A percentile compares a stretch with the other conserved stretches of the same genome.
phyloP scores from a whole-genome alignment of 768 basidiomycete genomes.

The Antrodiella citrinella region DNA sequence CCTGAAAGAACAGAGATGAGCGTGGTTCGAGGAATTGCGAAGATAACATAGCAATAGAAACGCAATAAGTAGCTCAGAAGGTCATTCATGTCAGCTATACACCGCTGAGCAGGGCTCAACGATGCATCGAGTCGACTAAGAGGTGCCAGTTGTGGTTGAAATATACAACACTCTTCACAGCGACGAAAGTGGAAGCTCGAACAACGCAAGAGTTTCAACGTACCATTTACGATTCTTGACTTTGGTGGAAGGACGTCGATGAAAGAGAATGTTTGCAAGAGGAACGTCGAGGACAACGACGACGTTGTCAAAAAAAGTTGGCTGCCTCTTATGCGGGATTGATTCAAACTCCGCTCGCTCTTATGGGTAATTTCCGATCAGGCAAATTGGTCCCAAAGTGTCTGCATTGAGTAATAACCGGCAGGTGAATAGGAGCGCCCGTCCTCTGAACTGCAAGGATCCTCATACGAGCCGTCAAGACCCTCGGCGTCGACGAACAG shows the following conservation, averaged over 20 bases:
- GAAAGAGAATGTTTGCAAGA: no score
- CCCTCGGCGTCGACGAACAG: neutral
- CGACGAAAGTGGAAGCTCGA: slow-evolving; percentile 13
- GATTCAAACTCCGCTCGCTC: neutral
- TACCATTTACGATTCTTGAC: no score
- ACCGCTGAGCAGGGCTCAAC: slow-evolving; percentile 25
- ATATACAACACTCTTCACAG: slow-evolving; percentile 78
- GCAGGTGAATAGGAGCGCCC: no score
- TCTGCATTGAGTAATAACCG: neutral
- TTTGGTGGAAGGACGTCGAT: no score
- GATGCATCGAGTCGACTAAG: slow-evolving; percentile 74
- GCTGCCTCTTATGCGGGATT: neutral
- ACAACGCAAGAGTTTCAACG: no score
- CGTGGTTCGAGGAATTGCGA: neutral
- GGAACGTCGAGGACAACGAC: slow-evolving; percentile 15
- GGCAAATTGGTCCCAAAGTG: neutral
- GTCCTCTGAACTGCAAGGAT: neutral
- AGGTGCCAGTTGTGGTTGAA: slow-evolving; percentile 77
- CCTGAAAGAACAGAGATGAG: neutral
- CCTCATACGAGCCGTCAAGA: neutral
- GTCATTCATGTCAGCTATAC: slow-evolving; percentile 76
- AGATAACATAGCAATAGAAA: neutral
- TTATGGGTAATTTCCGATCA: neutral
- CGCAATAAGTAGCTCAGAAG: slow-evolving; percentile 32
- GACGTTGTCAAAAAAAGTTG: neutral